phyloP scores from a whole-genome alignment of 2,329 filamentous ascomycete genomes.

The Pseudogymnoascus sp. region DNA sequence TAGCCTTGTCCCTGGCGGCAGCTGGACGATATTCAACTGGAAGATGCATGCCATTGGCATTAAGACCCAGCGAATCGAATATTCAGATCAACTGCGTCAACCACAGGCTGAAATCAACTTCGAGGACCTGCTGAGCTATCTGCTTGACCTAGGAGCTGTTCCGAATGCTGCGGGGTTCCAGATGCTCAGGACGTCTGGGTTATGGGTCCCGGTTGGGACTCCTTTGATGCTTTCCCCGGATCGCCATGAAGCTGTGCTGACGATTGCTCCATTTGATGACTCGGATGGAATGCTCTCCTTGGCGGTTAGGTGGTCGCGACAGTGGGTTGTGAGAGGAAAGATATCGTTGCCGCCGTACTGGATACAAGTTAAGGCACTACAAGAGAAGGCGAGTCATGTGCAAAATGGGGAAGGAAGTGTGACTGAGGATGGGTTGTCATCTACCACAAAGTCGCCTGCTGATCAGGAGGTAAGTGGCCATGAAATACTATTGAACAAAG shows the following conservation, averaged over 20 bases:
- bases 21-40: constrained; percentile 60
- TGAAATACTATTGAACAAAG: too few species aligned
- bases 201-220: constrained; percentile 54
- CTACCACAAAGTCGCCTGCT: neutral
- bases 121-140: constrained; percentile 51
- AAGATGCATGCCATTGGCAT: constrained; percentile 51
- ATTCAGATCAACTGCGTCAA: constrained; percentile 40
- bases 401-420: neutral
- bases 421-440: neutral
- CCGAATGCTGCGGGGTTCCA: constrained; percentile 51
- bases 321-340: constrained; percentile 44
- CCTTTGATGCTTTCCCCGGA: constrained; percentile 46
- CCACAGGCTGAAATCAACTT: constrained; percentile 44
- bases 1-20: constrained; percentile 48
- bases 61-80: constrained; percentile 55
- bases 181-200: constrained; percentile 44
- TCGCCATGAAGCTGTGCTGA: constrained; percentile 40
- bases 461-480: neutral
- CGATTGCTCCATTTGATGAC: constrained; percentile 47
- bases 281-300: constrained; percentile 52
- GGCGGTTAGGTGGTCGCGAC: constrained; percentile 45
- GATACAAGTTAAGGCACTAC: constrained; percentile 39
- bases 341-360: constrained; percentile 51
- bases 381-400: neutral
- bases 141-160: constrained; percentile 54